phyloP scores from a whole-genome alignment of 305 asterid genomes.

The Fraxinus floribunda region DNA sequence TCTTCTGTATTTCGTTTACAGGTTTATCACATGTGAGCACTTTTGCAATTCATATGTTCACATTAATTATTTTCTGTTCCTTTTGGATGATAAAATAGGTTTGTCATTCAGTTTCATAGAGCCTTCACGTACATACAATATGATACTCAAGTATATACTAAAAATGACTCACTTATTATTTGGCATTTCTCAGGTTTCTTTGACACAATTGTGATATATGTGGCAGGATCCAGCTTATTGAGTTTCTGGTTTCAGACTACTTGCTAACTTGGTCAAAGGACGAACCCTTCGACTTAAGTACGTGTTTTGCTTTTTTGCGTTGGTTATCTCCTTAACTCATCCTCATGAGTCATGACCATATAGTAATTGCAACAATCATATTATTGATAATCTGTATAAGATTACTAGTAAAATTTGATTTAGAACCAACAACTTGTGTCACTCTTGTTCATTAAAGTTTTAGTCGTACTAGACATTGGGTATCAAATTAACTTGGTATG shows the following conservation, averaged over 20 bases:
- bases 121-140: background rate
- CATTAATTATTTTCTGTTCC: background rate
- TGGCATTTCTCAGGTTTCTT: background rate
- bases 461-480: background rate
- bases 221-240: slow-evolving; percentile 94
- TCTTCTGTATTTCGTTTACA: background rate
- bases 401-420: background rate
- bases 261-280: slow-evolving; percentile 62
- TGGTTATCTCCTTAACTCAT: slow-evolving; percentile 15
- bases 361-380: slow-evolving; percentile 1
- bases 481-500: slow-evolving; percentile 11
- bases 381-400: background rate
- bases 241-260: slow-evolving; percentile 81
- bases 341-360: background rate
- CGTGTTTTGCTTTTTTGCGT: slow-evolving; percentile 1
- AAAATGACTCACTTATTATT: background rate
- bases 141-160: background rate
- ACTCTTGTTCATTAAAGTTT: background rate
- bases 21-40: background rate
- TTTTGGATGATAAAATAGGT: background rate
- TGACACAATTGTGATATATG: slow-evolving; percentile 24
- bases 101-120: background rate
- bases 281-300: slow-evolving; percentile 64
- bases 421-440: background rate
- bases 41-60: background rate